Evolutionary conservation across 2,329 filamentous ascomycete species (phyloP).

Genomic region (Ophiostoma ulmi): DNA sequence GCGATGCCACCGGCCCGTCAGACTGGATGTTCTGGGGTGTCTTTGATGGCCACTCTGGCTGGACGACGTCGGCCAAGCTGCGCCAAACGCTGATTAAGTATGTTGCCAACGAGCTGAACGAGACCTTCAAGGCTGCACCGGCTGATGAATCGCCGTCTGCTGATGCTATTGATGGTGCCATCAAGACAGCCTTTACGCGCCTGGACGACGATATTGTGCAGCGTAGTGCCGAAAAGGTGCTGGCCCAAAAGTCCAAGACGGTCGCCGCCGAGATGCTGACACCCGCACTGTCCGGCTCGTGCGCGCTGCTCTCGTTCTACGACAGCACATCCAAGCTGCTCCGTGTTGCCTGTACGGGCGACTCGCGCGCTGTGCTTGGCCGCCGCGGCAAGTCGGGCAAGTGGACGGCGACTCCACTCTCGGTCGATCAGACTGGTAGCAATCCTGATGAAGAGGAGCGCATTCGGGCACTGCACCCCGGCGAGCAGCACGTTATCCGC

Average conservation of each 20-base stretch:
- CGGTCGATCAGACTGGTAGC: slow-evolving; percentile 87
- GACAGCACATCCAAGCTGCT: slow-evolving; percentile 81
- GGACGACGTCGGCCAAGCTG: slow-evolving; percentile 95
- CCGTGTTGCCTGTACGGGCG: slow-evolving; percentile 90
- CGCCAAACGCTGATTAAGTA: slow-evolving; percentile 88
- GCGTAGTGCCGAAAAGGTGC: slow-evolving; percentile 84
- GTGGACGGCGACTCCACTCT: slow-evolving; percentile 86
- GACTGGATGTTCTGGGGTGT: slow-evolving; percentile 99
- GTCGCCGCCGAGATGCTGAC: slow-evolving; percentile 86
- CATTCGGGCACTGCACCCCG: slow-evolving; percentile 79
- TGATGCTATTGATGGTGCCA: slow-evolving; percentile 80
- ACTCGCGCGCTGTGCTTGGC: slow-evolving; percentile 90
- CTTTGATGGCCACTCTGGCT: slow-evolving; percentile 94
- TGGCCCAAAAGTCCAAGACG: slow-evolving; percentile 83
- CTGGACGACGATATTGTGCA: slow-evolving; percentile 93
- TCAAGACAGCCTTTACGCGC: slow-evolving; percentile 83
- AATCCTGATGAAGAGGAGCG: slow-evolving; percentile 80
- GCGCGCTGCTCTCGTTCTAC: slow-evolving; percentile 93
- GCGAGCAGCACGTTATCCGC: slow-evolving; percentile 78
- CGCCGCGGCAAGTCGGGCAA: slow-evolving; percentile 73
- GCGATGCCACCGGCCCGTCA: slow-evolving; percentile 49
- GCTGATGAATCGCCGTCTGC: slow-evolving; percentile 59
- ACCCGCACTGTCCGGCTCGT: slow-evolving; percentile 93
- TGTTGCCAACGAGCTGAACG: slow-evolving; percentile 87
- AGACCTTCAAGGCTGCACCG: slow-evolving; percentile 72